Evolutionary conservation across 1,284 basidiomycete species (phyloP), one percentile per base, ranked within the genome.

Genomic region (Irpex rosettiformis): DNA sequence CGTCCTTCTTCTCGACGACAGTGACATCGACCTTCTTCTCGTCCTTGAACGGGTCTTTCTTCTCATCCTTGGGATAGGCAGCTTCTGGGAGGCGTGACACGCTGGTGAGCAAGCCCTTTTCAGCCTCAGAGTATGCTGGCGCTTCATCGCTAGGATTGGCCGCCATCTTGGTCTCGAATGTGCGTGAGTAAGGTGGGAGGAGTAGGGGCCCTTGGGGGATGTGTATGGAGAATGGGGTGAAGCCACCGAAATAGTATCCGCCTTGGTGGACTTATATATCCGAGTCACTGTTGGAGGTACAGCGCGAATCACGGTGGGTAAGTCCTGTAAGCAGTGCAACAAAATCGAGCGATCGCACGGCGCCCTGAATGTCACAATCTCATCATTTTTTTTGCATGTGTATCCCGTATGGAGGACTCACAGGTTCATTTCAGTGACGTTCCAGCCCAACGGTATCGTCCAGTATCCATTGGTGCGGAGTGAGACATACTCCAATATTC

Each of bases 91-190:
- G 64, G 33, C 73, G 69, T 48, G 69, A 67, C 59, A 75, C 66
- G 54, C 82, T 81, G 10, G 33, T 37, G 47, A 80, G 67, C 55
- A 75, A 77, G 56, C 84, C 86, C 67, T 80, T 82, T 74, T 88
- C 85, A 55, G 82, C 77, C 61, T 85, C 83, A 70, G 75, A 75
- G 64, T 79, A 73, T 58, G 71, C 69, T 61, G 74, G 66, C 59
- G 72, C 68, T 65, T 71, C 65, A 62, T 71, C 68, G 71, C 61
- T 61, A 29, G 64, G 64, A 45, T 48, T 62, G 58, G 61, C 45
- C 51, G 60, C 58, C 60, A 61, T 62, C 10, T 28, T 57, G 28
- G n/a, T 52, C 27, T 55, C 43, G 21, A 40, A 52, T 27, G 13
- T 54, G 47, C 40, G n/a, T 53, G 40, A 48, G 49, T 54, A 29